Evolutionary conservation across 1,284 basidiomycete species (phyloP).

Genomic region (Mycena sp.): DNA sequence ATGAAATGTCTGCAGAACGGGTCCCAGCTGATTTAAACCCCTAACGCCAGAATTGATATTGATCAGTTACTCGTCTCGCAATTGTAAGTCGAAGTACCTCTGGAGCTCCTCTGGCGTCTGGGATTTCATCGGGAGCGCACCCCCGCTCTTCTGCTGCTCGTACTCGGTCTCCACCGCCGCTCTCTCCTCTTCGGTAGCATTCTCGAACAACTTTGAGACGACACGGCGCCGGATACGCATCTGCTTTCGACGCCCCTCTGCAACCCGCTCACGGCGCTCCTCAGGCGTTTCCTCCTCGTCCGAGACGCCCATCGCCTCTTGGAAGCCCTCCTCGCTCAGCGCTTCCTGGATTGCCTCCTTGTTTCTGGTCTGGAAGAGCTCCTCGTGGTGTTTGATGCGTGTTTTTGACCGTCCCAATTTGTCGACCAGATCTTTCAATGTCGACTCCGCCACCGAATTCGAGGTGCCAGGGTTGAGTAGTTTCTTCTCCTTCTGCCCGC

Average conservation of each 20-base stretch:
- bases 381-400: not conserved
- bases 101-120: not conserved
- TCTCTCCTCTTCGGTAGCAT: constrained; percentile 4
- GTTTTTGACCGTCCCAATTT: not conserved
- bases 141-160: not conserved
- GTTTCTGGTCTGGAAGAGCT: constrained; percentile 11
- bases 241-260: not conserved
- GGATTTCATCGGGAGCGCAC: not conserved
- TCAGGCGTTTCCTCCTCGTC: not conserved
- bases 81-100: no score
- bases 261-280: not conserved
- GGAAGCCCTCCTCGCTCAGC: not conserved
- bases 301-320: not conserved
- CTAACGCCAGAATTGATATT: not conserved
- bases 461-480: not conserved
- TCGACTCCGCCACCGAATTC: not conserved
- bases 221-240: not conserved
- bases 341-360: not conserved
- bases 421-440: not conserved
- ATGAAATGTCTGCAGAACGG: not conserved
- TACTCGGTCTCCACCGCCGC: not conserved
- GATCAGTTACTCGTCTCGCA: not conserved
- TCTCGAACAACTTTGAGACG: not conserved
- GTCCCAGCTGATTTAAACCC: constrained; percentile 9
- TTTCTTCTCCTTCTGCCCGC: constrained; percentile 6